Conservation (phyloP, 1,139 yeast genomes). For the Debaryomyces psychrophilus region DNA sequence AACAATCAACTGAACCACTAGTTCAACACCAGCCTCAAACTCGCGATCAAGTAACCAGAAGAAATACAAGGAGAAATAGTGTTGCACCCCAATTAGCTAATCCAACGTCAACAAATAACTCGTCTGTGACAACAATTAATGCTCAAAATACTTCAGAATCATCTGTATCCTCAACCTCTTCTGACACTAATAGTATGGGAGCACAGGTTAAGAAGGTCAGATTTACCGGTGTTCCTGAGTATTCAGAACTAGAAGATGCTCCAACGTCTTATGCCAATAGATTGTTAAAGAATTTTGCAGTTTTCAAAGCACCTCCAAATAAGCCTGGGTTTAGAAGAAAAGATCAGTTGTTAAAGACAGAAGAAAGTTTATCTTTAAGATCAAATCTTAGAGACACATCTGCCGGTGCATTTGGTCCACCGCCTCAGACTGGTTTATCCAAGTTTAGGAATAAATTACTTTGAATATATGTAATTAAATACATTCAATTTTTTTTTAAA, state of each 20-base stretch:
- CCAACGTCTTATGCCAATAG: slow-evolving; percentile 52
- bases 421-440: slow-evolving; percentile 10
- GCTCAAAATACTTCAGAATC: slow-evolving; percentile 8
- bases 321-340: slow-evolving; percentile 37
- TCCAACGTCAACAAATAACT: slow-evolving; percentile 13
- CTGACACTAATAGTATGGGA: slow-evolving; percentile 12
- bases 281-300: slow-evolving; percentile 51
- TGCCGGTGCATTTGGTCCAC: background rate
- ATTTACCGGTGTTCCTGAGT: slow-evolving; percentile 56
- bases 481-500: background rate
- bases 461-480: slow-evolving; percentile 1
- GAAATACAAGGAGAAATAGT: slow-evolving; percentile 38
- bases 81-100: slow-evolving; percentile 20
- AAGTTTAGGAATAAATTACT: slow-evolving; percentile 14
- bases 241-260: slow-evolving; percentile 57
- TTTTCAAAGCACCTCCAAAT: slow-evolving; percentile 33
- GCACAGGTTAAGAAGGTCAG: slow-evolving; percentile 45
- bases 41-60: slow-evolving; percentile 37
- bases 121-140: slow-evolving; percentile 14
- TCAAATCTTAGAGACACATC: slow-evolving; percentile 27
- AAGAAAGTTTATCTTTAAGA: slow-evolving; percentile 56
- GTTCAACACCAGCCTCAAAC: slow-evolving; percentile 14
- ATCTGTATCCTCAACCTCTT: slow-evolving; percentile 13
- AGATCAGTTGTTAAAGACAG: slow-evolving; percentile 51
- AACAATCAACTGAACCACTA: slow-evolving; percentile 7